Percentiles rank a stretch among this genome's conserved stretches.
phyloP scores from a whole-genome alignment of 2,329 filamentous ascomycete species.

The Trichoderma koningii region DNA sequence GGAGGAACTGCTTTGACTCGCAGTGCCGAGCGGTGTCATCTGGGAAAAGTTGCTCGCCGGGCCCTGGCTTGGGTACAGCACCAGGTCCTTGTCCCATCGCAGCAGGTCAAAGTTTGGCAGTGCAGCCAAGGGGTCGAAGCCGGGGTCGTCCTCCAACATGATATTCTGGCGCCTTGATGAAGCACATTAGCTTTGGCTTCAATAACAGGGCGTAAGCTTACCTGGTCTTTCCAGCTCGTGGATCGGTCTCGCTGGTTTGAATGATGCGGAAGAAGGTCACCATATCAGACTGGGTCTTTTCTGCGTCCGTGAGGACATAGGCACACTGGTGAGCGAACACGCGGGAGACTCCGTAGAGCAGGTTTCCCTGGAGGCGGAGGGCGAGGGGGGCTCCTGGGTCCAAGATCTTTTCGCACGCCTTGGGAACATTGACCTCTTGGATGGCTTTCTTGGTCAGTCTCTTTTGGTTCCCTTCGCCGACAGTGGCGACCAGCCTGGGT shows the following conservation, averaged over 20 bases:
- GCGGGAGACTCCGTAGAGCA: conserved; percentile 81
- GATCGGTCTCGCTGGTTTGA: conserved; percentile 62
- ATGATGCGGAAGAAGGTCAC: conserved; percentile 63
- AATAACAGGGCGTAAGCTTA: conserved; percentile 43
- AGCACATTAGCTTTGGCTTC: neutral
- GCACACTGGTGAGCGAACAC: conserved; percentile 86
- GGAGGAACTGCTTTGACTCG: conserved; percentile 39
- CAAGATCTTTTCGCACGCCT: conserved; percentile 86
- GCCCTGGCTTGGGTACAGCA: conserved; percentile 41
- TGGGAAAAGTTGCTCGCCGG: conserved; percentile 47
- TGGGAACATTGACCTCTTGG: conserved; percentile 80
- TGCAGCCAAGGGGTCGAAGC: conserved; percentile 55
- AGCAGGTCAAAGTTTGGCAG: conserved; percentile 43
- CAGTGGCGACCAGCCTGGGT: conserved; percentile 83
- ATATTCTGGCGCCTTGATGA: conserved; percentile 70
- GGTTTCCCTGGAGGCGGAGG: conserved; percentile 81
- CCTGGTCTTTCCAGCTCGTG: conserved; percentile 71
- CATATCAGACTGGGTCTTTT: conserved; percentile 74
- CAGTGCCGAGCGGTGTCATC: conserved; percentile 44
- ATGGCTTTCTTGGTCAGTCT: conserved; percentile 85
- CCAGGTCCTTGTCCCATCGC: conserved; percentile 40
- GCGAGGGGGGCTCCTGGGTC: conserved; percentile 82
- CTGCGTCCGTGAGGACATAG: conserved; percentile 80
- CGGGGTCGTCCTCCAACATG: conserved; percentile 77
- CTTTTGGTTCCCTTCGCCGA: conserved; percentile 71